Evolutionary conservation across 306 rosid genomes (phyloP).

Genomic region (Trifolium subterraneum): DNA sequence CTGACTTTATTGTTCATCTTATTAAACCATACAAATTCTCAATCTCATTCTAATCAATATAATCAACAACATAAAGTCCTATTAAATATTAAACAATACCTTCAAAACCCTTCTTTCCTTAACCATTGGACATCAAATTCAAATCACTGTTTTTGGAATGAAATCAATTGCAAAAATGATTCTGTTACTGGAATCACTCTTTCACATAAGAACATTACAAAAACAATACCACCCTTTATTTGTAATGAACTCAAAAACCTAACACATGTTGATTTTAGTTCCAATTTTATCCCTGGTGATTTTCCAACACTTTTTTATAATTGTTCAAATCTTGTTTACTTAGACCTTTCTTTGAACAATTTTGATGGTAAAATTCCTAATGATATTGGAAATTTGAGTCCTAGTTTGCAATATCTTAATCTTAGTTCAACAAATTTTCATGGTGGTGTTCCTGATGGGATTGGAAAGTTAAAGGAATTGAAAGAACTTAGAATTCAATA

Average conservation of each 20-base stretch:
- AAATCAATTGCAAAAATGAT: slow-evolving; percentile 34
- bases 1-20: slow-evolving; percentile 30
- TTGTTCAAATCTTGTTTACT: slow-evolving; percentile 40
- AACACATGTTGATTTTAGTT: slow-evolving; percentile 41
- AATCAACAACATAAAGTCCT: slow-evolving; percentile 37
- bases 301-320: slow-evolving; percentile 41
- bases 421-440: slow-evolving; percentile 43
- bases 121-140: slow-evolving; percentile 45
- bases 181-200: slow-evolving; percentile 41
- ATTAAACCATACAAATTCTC: slow-evolving; percentile 26
- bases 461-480: slow-evolving; percentile 41
- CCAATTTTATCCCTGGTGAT: slow-evolving; percentile 45
- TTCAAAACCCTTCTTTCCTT: slow-evolving; percentile 31
- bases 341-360: slow-evolving; percentile 40
- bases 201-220: slow-evolving; percentile 16
- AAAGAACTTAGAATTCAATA: slow-evolving; percentile 18
- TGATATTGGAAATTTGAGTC: slow-evolving; percentile 31
- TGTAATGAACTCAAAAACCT: slow-evolving; percentile 40
- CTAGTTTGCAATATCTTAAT: slow-evolving; percentile 38
- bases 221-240: slow-evolving; percentile 36
- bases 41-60: slow-evolving; percentile 22
- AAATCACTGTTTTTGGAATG: slow-evolving; percentile 69
- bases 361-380: slow-evolving; percentile 46
- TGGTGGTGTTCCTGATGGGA: slow-evolving; percentile 45
- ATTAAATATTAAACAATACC: slow-evolving; percentile 38